A percentile compares a stretch with the other conserved stretches of the same genome.
phyloP scores from a whole-genome alignment of 306 rosid genomes.

The Ziziphus jujuba region DNA sequence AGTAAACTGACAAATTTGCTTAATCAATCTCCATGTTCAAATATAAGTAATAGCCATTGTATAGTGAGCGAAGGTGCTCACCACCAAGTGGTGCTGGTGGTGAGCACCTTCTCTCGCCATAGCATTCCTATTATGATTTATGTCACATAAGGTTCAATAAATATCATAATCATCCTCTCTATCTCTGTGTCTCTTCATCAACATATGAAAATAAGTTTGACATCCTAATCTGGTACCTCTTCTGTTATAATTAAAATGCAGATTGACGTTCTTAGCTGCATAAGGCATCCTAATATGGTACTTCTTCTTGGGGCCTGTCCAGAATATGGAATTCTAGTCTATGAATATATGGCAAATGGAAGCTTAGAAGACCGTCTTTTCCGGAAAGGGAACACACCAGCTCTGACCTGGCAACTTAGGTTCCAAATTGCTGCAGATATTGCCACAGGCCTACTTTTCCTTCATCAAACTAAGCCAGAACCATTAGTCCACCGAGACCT shows the following conservation, averaged over 20 bases:
- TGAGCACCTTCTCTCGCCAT: no score
- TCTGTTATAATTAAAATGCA: constrained; percentile 33
- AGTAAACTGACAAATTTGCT: constrained; percentile 17
- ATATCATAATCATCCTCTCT: no score
- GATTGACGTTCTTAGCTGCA: constrained; percentile 88
- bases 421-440: constrained; percentile 79
- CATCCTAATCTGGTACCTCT: neutral
- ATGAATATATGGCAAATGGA: constrained; percentile 94
- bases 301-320: constrained; percentile 96
- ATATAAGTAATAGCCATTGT: neutral
- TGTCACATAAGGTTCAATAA: neutral
- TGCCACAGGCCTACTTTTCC: constrained; percentile 79
- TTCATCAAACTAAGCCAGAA: constrained; percentile 95
- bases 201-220: neutral
- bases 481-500: constrained; percentile 95
- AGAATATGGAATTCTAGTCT: constrained; percentile 72
- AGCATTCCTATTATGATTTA: constrained; percentile 1
- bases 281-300: constrained; percentile 97
- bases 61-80: no score
- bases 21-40: neutral
- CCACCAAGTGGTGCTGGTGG: no score
- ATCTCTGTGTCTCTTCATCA: neutral
- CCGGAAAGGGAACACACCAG: constrained; percentile 41
- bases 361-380: constrained; percentile 76
- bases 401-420: constrained; percentile 69